Percentiles rank a stretch among this genome's conserved stretches.
Evolutionary conservation across 2,329 filamentous ascomycete genomes (phyloP).

Genomic region (Pestalotiopsis fici): DNA sequence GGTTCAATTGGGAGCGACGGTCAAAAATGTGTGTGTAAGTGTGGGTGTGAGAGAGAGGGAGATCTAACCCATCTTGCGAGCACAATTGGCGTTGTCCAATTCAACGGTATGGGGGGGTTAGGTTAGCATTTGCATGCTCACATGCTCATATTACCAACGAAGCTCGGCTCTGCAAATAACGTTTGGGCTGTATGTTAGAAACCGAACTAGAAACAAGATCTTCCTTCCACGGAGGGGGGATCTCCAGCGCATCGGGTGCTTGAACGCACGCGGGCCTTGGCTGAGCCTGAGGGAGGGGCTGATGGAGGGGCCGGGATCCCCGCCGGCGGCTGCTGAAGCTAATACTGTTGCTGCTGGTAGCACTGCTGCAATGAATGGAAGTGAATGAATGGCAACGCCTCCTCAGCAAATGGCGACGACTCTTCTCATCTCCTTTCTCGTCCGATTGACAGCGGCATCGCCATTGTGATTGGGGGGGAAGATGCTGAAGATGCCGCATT

Average conservation of each 20-base stretch:
- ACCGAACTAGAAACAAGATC: slow-evolving; percentile 9
- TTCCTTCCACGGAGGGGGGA: not conserved
- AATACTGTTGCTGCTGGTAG: not conserved
- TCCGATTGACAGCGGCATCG: too few species aligned
- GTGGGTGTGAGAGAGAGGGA: not conserved
- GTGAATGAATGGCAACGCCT: not conserved
- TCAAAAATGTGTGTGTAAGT: not conserved
- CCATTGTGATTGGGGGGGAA: too few species aligned
- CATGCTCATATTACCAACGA: not conserved
- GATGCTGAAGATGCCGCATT: too few species aligned
- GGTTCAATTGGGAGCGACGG: not conserved
- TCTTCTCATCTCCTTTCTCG: not conserved
- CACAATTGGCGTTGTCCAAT: too few species aligned
- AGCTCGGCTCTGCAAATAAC: not conserved
- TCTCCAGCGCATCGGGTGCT: not conserved
- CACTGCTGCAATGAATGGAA: not conserved
- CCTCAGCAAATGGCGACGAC: not conserved
- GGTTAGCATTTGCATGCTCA: not conserved
- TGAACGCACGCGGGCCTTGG: not conserved
- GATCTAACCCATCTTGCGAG: not conserved
- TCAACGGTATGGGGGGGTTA: not conserved
- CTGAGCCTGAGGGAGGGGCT: not conserved
- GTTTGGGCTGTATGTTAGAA: not conserved
- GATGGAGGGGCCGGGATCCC: slow-evolving; percentile 2
- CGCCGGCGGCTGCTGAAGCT: not conserved